Evolutionary conservation across 2,329 filamentous ascomycete genomes (phyloP), one percentile per base, ranked within the genome.

Genomic region (Calonectria multiphialidica): DNA sequence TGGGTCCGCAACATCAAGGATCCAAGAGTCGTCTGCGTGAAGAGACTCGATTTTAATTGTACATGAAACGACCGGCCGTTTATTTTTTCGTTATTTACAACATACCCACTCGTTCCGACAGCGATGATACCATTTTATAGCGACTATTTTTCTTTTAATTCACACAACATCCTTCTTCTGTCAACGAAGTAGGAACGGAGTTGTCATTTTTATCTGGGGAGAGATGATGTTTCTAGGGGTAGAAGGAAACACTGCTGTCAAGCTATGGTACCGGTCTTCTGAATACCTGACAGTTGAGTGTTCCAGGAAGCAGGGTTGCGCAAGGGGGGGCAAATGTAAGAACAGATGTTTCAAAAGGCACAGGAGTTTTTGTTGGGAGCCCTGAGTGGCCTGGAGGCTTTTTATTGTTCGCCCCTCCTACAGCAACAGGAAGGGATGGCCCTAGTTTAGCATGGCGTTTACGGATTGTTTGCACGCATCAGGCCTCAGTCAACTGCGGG

Each of bases 1-100:
- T 83, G 63, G 85, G 86, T 30, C 81, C 90, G 37, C 88, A 85
- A 66, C 85, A 87, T 23, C 88, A 90, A 75, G 82, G 83, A 45
- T 88, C 87, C 0, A 88, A 87, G 78, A 90, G 88, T 75, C 88
- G 88, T 13, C 82, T 90, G 40, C 85, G 88, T 44, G 89, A 91
- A 73, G 88, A 90, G 80, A 86, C 85, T n/a, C 86, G 85, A 76
- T 88, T 86, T 74, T 88, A 82, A 73, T 72, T 73, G 70, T 78
- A 77, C 50, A 75, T 66, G 76, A 44, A 73, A 50, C 68, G 74
- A 72, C 66, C 73, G 66, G 63, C 73, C 68, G 74, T 72, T 72
- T 72, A 72, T 71, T 79, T 77, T 73, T 78, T 75, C n/a, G 80
- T 72, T 71, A 63, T 77, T 76, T 74, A 72, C 78, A 73, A 78